Conservation (phyloP, 2,329 filamentous ascomycete genomes). For the Xylaria sp. region DNA sequence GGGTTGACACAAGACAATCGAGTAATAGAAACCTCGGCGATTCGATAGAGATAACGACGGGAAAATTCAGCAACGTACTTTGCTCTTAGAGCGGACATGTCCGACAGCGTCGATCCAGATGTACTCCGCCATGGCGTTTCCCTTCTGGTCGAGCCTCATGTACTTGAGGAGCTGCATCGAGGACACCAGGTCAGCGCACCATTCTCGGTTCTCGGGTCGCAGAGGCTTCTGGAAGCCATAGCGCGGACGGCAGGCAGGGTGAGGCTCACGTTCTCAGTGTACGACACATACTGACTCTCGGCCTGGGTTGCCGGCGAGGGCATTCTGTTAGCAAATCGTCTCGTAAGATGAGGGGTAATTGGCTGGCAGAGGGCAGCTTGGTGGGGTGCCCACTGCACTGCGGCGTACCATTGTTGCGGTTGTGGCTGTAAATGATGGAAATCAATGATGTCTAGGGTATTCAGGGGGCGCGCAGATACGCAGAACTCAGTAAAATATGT, state of each 20-base stretch:
- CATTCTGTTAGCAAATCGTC: constrained; percentile 52
- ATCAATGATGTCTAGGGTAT: constrained; percentile 30
- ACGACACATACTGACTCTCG: constrained; percentile 52
- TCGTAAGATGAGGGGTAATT: constrained; percentile 50
- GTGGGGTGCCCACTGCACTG: constrained; percentile 45
- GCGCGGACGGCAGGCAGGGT: constrained; percentile 27
- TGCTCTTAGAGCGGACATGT: constrained; percentile 92
- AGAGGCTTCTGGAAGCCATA: constrained; percentile 22
- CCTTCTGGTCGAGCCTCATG: constrained; percentile 89
- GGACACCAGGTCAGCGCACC: constrained; percentile 36
- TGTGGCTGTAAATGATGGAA: constrained; percentile 33
- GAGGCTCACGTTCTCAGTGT: constrained; percentile 50
- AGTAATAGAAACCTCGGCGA: constrained; percentile 45
- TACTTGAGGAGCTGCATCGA: constrained; percentile 84
- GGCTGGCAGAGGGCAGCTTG: constrained; percentile 38
- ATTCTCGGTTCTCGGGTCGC: constrained; percentile 4
- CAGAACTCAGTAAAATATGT: neutral
- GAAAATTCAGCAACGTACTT: constrained; percentile 70
- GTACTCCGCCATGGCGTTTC: constrained; percentile 91
- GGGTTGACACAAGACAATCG: constrained; percentile 43
- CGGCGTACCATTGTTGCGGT: constrained; percentile 49
- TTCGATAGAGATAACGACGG: constrained; percentile 43
- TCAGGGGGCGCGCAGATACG: constrained; percentile 2
- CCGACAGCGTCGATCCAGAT: constrained; percentile 92
- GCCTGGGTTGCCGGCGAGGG: constrained; percentile 48